Evolutionary conservation across 2,329 filamentous ascomycete genomes (phyloP), one percentile per base, ranked within the genome.

Genomic region (Fusarium sacchari): DNA sequence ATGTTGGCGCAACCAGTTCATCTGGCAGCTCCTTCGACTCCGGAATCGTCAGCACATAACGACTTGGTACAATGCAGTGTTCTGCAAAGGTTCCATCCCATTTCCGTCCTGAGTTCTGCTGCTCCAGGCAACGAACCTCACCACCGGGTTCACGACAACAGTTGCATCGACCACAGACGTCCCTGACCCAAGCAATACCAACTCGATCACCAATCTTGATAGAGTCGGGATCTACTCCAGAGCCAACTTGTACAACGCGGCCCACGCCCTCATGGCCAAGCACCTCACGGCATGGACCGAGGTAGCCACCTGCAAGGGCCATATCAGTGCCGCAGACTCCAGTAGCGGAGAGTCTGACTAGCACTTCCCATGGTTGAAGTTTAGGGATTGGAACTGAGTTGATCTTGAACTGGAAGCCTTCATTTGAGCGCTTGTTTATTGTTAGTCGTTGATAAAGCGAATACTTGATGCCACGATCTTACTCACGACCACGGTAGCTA

Each of bases 51-150:
- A 80, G 62, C 0, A 83, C 60, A 60, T 85, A 85, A 6, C 79
- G 75, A 7, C 76, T 76, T 1, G 82, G 82, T 3, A 80, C 79
- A 11, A 84, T 60, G 28, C 80, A 79, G 59, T 83, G 82, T 67
- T 85, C 79, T 15, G 82, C 80, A 67, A 84, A 85, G 0, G 83
- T 83, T 26, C 84, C 84, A 46, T 84, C 80, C 32, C 78, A 71
- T 4, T 74, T 75, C 1, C 75, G 64, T 0, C 82, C 83, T 0
- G 81, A 83, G 56, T 83, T 79, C 18, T 81, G 72, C 44, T 76
- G 73, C 28, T 76, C 73, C 1, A 71, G 66, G 58, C 84, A 86
- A 9, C 82, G 79, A 9, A 80, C 80, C 73, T 85, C 83, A 0
- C 76, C 75, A 3, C 65, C 75, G 40, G 80, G 81, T 34, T 78